Percentiles rank a stretch among this genome's conserved stretches.
Conservation (phyloP, 2,329 filamentous ascomycete genomes). For the Apiospora saccharicola region DNA sequence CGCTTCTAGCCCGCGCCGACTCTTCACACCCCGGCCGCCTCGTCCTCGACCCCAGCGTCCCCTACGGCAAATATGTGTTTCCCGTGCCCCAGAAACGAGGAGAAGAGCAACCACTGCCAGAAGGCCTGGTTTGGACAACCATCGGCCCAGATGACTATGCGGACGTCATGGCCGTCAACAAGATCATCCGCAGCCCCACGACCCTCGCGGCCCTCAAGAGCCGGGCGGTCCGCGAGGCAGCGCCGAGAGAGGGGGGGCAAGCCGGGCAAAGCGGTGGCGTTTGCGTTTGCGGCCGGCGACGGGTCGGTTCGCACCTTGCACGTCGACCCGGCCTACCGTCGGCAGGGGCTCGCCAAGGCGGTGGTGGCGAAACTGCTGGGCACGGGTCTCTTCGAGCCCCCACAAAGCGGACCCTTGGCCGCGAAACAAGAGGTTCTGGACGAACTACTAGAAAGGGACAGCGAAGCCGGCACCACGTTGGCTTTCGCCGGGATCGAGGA, state of each 20-base stretch:
- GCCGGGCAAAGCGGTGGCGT: slow-evolving; percentile 21
- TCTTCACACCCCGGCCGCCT: background rate
- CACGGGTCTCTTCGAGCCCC: slow-evolving; percentile 21
- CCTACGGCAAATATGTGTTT: slow-evolving; percentile 24
- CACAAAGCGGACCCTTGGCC: background rate
- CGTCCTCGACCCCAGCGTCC: background rate
- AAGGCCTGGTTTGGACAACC: slow-evolving; percentile 19
- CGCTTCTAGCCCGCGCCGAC: slow-evolving; percentile 15
- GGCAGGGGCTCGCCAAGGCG: slow-evolving; percentile 14
- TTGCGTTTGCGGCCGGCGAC: slow-evolving; percentile 23
- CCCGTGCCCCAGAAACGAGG: background rate
- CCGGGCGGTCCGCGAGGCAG: slow-evolving; percentile 11
- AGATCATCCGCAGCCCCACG: slow-evolving; percentile 20
- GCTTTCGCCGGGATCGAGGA: slow-evolving; percentile 24
- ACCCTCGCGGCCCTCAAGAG: slow-evolving; percentile 7
- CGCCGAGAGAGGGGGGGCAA: background rate
- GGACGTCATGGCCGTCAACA: slow-evolving; percentile 23
- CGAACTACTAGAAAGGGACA: background rate
- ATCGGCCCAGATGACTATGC: slow-evolving; percentile 23
- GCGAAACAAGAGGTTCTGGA: background rate
- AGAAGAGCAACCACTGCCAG: background rate
- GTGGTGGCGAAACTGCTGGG: slow-evolving; percentile 13
- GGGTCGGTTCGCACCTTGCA: slow-evolving; percentile 11
- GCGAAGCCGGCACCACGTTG: background rate
- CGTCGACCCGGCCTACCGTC: slow-evolving; percentile 21